Conservation (phyloP, 164 flowering plant species). For the Litsea cubeba region DNA sequence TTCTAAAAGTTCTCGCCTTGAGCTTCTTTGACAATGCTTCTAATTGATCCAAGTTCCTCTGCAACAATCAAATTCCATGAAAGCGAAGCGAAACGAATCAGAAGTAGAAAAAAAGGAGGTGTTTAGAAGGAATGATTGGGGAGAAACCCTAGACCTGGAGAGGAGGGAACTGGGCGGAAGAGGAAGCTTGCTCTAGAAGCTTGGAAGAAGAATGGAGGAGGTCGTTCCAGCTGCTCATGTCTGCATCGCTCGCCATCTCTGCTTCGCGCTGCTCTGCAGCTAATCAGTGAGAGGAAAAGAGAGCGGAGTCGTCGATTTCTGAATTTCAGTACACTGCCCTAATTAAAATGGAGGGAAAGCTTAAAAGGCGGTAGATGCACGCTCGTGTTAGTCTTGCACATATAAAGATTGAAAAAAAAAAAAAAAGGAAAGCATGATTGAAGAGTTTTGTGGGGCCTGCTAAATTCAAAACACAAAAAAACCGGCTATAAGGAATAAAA, state of each 20-base stretch:
- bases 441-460: too few species aligned
- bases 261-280: neutral
- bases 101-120: neutral
- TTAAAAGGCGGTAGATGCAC: neutral
- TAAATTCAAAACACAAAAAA: too few species aligned
- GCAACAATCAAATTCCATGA: slow-evolving; percentile 13
- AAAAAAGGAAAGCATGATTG: too few species aligned
- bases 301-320: neutral
- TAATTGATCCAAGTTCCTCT: slow-evolving; percentile 92
- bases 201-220: slow-evolving; percentile 91
- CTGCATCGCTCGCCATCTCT: slow-evolving; percentile 57
- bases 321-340: neutral
- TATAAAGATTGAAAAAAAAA: too few species aligned
- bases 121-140: neutral
- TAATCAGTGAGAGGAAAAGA: too few species aligned
- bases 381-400: too few species aligned
- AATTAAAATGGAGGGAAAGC: neutral
- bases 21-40: slow-evolving; percentile 94
- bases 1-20: slow-evolving; percentile 74
- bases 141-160: slow-evolving; percentile 58
- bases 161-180: slow-evolving; percentile 93
- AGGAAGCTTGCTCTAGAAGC: slow-evolving; percentile 92
- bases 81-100: neutral
- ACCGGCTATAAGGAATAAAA: too few species aligned
- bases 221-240: slow-evolving; percentile 81